Evolutionary conservation across 1,139 yeast genomes (phyloP).

Genomic region (Debaryomyces coudertii): DNA sequence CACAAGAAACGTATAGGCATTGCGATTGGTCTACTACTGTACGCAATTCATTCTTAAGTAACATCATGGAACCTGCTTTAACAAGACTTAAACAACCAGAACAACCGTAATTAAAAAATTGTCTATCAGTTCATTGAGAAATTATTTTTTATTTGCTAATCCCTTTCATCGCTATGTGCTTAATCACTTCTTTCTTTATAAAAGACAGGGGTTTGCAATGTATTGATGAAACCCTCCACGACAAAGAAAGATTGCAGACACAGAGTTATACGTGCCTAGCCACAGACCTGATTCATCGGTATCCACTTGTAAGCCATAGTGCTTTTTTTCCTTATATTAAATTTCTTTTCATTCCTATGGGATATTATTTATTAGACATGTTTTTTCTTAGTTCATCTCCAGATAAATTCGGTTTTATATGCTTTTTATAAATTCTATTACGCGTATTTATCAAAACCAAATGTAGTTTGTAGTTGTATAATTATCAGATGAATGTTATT

Average conservation of each 20-base stretch:
- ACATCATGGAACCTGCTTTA: constrained; percentile 17
- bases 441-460: background rate
- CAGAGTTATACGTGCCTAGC: constrained; percentile 13
- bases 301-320: background rate
- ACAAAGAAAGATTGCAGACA: constrained; percentile 5
- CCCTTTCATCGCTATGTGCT: constrained; percentile 47
- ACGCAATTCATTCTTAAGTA: constrained; percentile 22
- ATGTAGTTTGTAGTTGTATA: background rate
- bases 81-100: constrained; percentile 20
- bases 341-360: background rate
- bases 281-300: background rate
- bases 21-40: constrained; percentile 30
- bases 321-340: background rate
- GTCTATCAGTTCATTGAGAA: constrained; percentile 40
- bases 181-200: constrained; percentile 37
- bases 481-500: background rate
- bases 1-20: constrained; percentile 50
- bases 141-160: constrained; percentile 45
- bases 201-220: constrained; percentile 47
- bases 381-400: background rate
- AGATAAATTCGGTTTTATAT: background rate
- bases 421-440: background rate
- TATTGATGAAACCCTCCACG: constrained; percentile 33
- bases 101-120: constrained; percentile 28
- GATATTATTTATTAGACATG: background rate